These are phyloP conservation scores for Zygosaccharomyces rouxii DNA, from an alignment of 805 yeast genomes.

Conservation along the genomic window DNA sequence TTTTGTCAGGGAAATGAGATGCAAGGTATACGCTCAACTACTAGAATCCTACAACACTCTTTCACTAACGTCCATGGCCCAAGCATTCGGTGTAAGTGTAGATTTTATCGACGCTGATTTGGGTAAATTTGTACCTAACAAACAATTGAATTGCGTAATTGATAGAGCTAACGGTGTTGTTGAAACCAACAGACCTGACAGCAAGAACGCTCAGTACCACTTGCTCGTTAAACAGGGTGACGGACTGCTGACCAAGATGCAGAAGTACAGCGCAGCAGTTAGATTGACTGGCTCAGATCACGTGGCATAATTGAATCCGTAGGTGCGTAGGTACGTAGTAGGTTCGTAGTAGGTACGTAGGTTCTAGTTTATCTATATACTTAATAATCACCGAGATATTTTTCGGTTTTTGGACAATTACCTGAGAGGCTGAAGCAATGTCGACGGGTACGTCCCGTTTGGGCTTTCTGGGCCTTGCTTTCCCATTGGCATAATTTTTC, in stretches of 20 bases:
- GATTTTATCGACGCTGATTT: slow-evolving; percentile 85
- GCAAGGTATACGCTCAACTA: slow-evolving; percentile 90
- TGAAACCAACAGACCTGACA: slow-evolving; percentile 94
- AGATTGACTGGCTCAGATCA: slow-evolving; percentile 89
- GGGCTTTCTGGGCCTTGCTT: too few relatives aligned
- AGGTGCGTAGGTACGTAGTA: not conserved
- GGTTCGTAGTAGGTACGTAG: not conserved
- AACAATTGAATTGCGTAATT: slow-evolving; percentile 90
- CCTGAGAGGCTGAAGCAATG: not conserved
- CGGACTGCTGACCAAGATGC: slow-evolving; percentile 83
- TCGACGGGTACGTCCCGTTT: not conserved
- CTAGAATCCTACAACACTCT: slow-evolving; percentile 91
- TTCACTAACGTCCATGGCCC: slow-evolving; percentile 89
- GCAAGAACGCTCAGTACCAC: slow-evolving; percentile 91
- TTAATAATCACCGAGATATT: not conserved
- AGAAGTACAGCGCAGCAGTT: slow-evolving; percentile 96
- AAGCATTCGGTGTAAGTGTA: slow-evolving; percentile 82
- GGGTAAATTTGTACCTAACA: slow-evolving; percentile 86
- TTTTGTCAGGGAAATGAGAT: slow-evolving; percentile 87
- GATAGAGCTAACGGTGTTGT: slow-evolving; percentile 94
- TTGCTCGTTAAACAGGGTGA: slow-evolving; percentile 88
- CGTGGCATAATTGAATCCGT: slow-evolving; percentile 28
- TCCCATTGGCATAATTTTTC: not conserved
- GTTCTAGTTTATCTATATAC: not conserved
- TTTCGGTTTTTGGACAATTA: not conserved